phyloP scores from a whole-genome alignment of 2,329 filamentous ascomycete species.

The Scedosporium aurantiacum region DNA sequence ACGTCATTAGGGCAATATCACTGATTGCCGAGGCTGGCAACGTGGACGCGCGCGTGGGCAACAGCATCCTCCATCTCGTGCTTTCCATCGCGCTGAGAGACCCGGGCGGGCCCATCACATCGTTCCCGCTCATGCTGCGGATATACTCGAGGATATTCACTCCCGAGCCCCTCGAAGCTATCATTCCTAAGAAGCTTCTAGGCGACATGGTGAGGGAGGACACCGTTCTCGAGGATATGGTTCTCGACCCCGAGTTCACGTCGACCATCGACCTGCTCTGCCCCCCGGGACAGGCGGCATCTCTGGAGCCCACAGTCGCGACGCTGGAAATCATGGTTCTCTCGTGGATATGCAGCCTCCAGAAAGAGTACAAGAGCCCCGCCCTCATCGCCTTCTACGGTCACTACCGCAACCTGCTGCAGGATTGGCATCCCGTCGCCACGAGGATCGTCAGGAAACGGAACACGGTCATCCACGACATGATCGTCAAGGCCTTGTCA shows the following conservation, averaged over 20 bases:
- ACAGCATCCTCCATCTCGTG: conserved; percentile 36
- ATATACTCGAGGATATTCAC: conserved; percentile 38
- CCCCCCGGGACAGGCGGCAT: background rate
- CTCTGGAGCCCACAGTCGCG: conserved; percentile 19
- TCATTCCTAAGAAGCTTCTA: conserved; percentile 17
- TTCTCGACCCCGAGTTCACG: conserved; percentile 5
- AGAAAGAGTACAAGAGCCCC: conserved; percentile 18
- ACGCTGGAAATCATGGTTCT: conserved; percentile 36
- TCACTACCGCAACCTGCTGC: conserved; percentile 32
- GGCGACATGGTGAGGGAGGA: conserved; percentile 5
- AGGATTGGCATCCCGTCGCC: conserved; percentile 23
- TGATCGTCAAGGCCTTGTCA: conserved; percentile 35
- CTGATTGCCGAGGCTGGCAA: conserved; percentile 5
- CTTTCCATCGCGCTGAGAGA: conserved; percentile 33
- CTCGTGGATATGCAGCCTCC: conserved; percentile 31
- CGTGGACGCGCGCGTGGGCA: conserved; percentile 19
- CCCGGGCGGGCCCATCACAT: conserved; percentile 21
- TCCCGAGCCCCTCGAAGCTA: conserved; percentile 29
- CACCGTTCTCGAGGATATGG: conserved; percentile 8
- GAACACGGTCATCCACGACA: conserved; percentile 36
- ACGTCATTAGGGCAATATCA: conserved; percentile 24
- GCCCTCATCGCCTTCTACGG: conserved; percentile 34
- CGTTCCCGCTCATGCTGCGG: conserved; percentile 36
- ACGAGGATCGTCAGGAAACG: conserved; percentile 25
- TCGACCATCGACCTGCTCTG: conserved; percentile 2